Conservation (phyloP, 345 rosid genomes). For the Linum trigynum region DNA sequence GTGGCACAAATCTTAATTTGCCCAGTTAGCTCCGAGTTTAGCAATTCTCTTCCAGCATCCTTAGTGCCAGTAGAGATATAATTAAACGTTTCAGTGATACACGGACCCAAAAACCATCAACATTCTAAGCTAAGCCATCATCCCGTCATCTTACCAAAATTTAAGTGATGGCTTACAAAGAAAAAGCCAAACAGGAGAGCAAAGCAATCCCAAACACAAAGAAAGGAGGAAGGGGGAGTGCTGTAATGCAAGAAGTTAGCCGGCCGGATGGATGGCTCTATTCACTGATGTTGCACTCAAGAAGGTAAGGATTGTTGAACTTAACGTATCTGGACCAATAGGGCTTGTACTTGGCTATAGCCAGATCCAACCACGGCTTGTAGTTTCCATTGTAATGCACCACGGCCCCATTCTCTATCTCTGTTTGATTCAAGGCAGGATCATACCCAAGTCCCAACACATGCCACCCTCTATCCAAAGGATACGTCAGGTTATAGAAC, state of each 20-base stretch:
- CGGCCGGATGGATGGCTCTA: constrained; percentile 4
- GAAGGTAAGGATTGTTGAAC: constrained; percentile 65
- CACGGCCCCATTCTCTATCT: constrained; percentile 77
- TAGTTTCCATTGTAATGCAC: constrained; percentile 94
- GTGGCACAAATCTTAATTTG: too few relatives aligned
- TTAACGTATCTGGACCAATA: constrained; percentile 81
- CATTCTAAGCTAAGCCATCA: neutral
- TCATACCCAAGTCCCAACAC: constrained; percentile 95
- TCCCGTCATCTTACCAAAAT: too few relatives aligned
- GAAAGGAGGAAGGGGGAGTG: neutral
- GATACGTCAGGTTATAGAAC: constrained; percentile 77
- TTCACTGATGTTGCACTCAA: constrained; percentile 50
- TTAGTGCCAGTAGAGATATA: too few relatives aligned
- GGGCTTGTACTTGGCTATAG: constrained; percentile 67
- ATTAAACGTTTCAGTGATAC: constrained; percentile 20
- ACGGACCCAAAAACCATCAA: constrained; percentile 27
- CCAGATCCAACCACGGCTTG: constrained; percentile 97
- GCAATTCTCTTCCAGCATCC: too few relatives aligned
- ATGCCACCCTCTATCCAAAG: constrained; percentile 82
- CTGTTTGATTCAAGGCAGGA: constrained; percentile 90
- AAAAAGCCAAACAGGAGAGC: neutral
- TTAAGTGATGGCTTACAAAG: too few relatives aligned
- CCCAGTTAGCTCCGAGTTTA: too few relatives aligned
- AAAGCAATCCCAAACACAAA: constrained; percentile 1
- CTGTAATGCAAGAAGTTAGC: neutral